Evolutionary conservation across 2,329 filamentous ascomycete species (phyloP).

Genomic region (Cladosporium velox): DNA sequence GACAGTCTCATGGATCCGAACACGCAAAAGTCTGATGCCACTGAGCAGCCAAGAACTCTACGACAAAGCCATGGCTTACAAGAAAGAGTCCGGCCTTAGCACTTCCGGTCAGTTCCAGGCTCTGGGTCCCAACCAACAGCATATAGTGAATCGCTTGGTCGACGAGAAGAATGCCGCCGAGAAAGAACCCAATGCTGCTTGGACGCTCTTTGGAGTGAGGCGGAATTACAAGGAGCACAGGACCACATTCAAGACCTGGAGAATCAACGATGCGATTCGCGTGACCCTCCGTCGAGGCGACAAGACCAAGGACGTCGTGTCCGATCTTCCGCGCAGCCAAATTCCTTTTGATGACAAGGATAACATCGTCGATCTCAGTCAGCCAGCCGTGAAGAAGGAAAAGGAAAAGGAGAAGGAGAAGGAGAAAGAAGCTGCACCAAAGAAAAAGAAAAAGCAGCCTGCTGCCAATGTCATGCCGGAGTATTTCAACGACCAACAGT

Average conservation of each 20-base stretch:
- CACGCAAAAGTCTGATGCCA: neutral
- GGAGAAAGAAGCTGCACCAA: neutral
- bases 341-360: neutral
- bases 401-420: slow-evolving; percentile 1
- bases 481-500: neutral
- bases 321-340: neutral
- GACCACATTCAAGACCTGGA: neutral
- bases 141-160: slow-evolving; percentile 23
- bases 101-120: slow-evolving; percentile 6
- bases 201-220: slow-evolving; percentile 24
- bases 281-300: slow-evolving; percentile 11
- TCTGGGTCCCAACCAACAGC: slow-evolving; percentile 23
- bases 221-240: neutral
- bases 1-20: neutral
- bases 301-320: neutral
- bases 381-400: slow-evolving; percentile 11
- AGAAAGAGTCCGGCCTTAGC: neutral
- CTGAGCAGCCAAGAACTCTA: slow-evolving; percentile 9
- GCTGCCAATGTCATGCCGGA: neutral
- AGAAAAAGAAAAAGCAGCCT: neutral
- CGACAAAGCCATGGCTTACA: neutral
- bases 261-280: slow-evolving; percentile 9
- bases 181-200: slow-evolving; percentile 23
- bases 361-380: slow-evolving; percentile 10
- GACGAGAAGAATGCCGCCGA: slow-evolving; percentile 21